Percentiles rank a stretch among this genome's conserved stretches.
Conservation (phyloP, 192 early-diverging fungal species). For the Rhizoclosmatium globosum region DNA sequence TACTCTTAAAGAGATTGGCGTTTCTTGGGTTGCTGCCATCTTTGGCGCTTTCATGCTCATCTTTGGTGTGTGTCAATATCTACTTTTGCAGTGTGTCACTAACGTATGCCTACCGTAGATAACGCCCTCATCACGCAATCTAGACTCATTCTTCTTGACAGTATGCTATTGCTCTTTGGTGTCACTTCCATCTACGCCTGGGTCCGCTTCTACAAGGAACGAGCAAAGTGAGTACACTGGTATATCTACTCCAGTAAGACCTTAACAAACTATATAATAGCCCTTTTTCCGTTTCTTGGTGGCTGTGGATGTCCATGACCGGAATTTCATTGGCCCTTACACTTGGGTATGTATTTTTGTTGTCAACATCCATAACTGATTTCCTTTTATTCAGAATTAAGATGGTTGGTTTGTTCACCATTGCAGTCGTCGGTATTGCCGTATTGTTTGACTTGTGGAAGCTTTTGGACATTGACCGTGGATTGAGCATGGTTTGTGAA, state of each 20-base stretch:
- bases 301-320: slow-evolving; percentile 82
- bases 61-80: slow-evolving; percentile 70
- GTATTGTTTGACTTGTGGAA: slow-evolving; percentile 90
- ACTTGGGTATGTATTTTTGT: slow-evolving; percentile 53
- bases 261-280: slow-evolving; percentile 41
- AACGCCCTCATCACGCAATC: slow-evolving; percentile 91
- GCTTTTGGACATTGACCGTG: slow-evolving; percentile 85
- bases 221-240: slow-evolving; percentile 36
- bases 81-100: slow-evolving; percentile 15
- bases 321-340: slow-evolving; percentile 84
- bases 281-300: slow-evolving; percentile 83
- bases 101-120: slow-evolving; percentile 59
- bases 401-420: slow-evolving; percentile 93
- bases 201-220: slow-evolving; percentile 83
- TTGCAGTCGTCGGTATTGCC: slow-evolving; percentile 84
- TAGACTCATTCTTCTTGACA: slow-evolving; percentile 92
- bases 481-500: slow-evolving; percentile 63
- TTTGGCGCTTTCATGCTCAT: slow-evolving; percentile 81
- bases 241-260: neutral
- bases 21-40: slow-evolving; percentile 74
- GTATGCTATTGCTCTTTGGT: slow-evolving; percentile 92
- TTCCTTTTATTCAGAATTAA: slow-evolving; percentile 74
- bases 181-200: slow-evolving; percentile 84
- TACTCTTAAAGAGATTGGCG: slow-evolving; percentile 88
- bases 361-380: slow-evolving; percentile 1